Evolutionary conservation across 2,329 filamentous ascomycete genomes (phyloP).

Genomic region (Alternaria sp.): DNA sequence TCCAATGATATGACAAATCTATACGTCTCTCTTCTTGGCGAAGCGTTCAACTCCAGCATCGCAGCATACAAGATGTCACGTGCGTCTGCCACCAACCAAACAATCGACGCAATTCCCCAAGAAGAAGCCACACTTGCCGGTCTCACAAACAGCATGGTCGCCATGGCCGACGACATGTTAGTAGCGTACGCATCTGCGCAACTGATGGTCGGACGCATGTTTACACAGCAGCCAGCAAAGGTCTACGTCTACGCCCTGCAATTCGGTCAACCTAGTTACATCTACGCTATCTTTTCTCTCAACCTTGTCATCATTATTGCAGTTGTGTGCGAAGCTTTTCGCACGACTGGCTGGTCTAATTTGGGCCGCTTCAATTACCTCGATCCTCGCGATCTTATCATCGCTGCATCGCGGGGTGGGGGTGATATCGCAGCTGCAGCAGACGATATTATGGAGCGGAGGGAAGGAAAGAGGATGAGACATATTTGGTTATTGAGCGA

Average conservation of each 20-base stretch:
- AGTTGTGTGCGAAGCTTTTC: constrained; percentile 32
- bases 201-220: constrained; percentile 41
- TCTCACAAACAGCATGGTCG: constrained; percentile 33
- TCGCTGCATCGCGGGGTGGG: constrained; percentile 35
- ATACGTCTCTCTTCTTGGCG: constrained; percentile 49
- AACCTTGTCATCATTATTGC: constrained; percentile 36
- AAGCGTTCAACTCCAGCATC: constrained; percentile 48
- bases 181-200: constrained; percentile 46
- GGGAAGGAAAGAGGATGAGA: constrained; percentile 23
- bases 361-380: constrained; percentile 41
- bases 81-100: constrained; percentile 7
- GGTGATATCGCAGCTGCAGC: constrained; percentile 29
- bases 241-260: constrained; percentile 30
- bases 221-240: constrained; percentile 19
- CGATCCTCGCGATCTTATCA: constrained; percentile 40
- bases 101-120: constrained; percentile 21
- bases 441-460: constrained; percentile 23
- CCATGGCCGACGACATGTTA: constrained; percentile 42
- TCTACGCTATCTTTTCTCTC: constrained; percentile 40
- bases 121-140: constrained; percentile 34
- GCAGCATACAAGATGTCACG: constrained; percentile 37
- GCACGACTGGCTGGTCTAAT: constrained; percentile 34
- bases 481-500: constrained; percentile 35
- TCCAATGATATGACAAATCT: constrained; percentile 51
- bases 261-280: constrained; percentile 39